These are phyloP conservation scores for Spergularia marina DNA, from an alignment of 148 eudicot species.

Conservation along the genomic window DNA sequence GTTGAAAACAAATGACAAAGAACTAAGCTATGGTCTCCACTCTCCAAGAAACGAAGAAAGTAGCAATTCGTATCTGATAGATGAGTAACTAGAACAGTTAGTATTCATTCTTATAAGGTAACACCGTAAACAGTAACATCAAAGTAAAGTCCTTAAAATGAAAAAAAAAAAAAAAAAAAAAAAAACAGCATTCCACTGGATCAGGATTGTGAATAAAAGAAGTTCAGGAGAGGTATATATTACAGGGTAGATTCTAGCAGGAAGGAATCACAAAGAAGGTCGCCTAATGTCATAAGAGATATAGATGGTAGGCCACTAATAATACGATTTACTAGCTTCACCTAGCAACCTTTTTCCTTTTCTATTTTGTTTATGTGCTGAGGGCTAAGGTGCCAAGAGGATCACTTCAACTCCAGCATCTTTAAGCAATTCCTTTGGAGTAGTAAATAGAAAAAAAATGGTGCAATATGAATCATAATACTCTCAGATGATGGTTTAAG, in stretches of 20 bases:
- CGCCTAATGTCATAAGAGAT: conserved; percentile 1
- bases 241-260: background rate
- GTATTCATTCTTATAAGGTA: too few species aligned
- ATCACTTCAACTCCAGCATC: background rate
- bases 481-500: conserved; percentile 13
- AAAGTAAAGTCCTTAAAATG: background rate
- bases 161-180: background rate
- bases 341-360: background rate
- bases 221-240: background rate
- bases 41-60: too few species aligned
- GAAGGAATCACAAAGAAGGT: background rate
- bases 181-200: background rate
- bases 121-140: background rate
- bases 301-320: background rate
- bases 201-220: background rate
- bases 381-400: background rate
- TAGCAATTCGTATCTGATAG: too few species aligned
- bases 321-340: background rate
- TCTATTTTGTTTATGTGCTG: background rate
- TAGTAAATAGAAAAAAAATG: background rate
- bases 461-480: background rate
- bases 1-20: too few species aligned
- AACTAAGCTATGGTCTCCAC: too few species aligned
- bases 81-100: too few species aligned
- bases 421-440: background rate